A percentile compares a stretch with the other conserved stretches of the same genome.
phyloP scores from a whole-genome alignment of 1,139 yeast genomes.

The Pichia sp. region DNA sequence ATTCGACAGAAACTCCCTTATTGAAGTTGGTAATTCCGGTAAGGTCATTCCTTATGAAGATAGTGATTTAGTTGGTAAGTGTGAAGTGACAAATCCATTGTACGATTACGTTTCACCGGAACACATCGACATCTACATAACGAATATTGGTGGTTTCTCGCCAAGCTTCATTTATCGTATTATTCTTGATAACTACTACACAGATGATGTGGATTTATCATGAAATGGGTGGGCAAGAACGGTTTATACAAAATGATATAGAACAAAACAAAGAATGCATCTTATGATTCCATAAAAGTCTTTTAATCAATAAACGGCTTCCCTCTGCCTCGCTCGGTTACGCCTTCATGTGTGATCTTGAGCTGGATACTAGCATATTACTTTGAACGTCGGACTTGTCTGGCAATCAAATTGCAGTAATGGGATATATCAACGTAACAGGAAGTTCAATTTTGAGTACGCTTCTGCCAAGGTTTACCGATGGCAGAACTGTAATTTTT shows the following conservation, averaged over 20 bases:
- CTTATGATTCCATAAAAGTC: neutral
- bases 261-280: neutral
- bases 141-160: slow-evolving; percentile 95
- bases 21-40: slow-evolving; percentile 94
- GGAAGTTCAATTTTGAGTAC: slow-evolving; percentile 69
- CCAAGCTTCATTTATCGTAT: slow-evolving; percentile 96
- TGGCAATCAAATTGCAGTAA: slow-evolving; percentile 28
- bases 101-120: slow-evolving; percentile 94
- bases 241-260: no score
- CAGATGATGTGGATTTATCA: slow-evolving; percentile 70
- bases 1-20: slow-evolving; percentile 80
- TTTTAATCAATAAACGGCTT: no score
- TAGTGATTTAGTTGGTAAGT: slow-evolving; percentile 60
- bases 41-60: slow-evolving; percentile 75
- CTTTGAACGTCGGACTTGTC: no score
- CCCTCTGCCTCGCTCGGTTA: slow-evolving; percentile 75
- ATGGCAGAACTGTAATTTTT: slow-evolving; percentile 73
- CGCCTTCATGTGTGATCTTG: slow-evolving; percentile 43
- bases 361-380: slow-evolving; percentile 54
- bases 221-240: slow-evolving; percentile 17
- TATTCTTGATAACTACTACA: slow-evolving; percentile 89
- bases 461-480: slow-evolving; percentile 56
- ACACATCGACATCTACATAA: slow-evolving; percentile 88
- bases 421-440: slow-evolving; percentile 52
- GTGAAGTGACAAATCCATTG: slow-evolving; percentile 89